Evolutionary conservation across 371 early-diverging fungal species (phyloP), one percentile per base, ranked within the genome.

Genomic region (Mucor piriformis): DNA sequence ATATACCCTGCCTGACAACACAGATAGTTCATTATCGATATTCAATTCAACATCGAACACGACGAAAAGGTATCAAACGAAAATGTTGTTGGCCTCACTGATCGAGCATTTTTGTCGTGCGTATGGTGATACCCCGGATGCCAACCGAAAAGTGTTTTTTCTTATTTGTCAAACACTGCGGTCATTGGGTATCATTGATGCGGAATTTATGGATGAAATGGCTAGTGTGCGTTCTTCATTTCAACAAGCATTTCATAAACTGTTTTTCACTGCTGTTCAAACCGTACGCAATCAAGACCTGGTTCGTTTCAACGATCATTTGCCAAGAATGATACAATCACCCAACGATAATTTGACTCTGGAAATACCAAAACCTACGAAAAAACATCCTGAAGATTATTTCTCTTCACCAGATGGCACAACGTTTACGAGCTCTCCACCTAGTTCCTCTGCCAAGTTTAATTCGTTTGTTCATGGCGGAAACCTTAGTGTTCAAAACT

Each of bases 71-170:
- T 78, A 82, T 20, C 91, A 91, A 63, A 86, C 88, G 35, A 86
- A 84, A 40, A 72, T 92, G 37, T 72, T 93, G 1, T 67, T 92
- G 21, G 91, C 89, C 0, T 83, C 91, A 11, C 69, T 92, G 20
- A 78, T 91, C 1, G 91, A 93, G 54, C 92, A 92, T 64, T 95
- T 94, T 76, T 93, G 94, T 69, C 73, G 85, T 43, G 69, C 92
- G 15, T 92, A 95, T 70, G 93, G 92, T 57, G 88, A 92, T 59
- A 83, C 85, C 21, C 93, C 93, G 0, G 87, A 92, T 61, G 82
- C 86, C 49, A 95, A 92, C 66, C 87, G 87, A 38, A 78, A 84
- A 55, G 79, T 95, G n/a, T 95, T 95, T 58, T 91, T 89, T 57
- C 75, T 90, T 25, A 84, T 91, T 38, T 85, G 85, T 69, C 83